A percentile compares a stretch with the other conserved stretches of the same genome.
phyloP scores from a whole-genome alignment of 495 filamentous ascomycete genomes.

The Delitschia confertaspora region DNA sequence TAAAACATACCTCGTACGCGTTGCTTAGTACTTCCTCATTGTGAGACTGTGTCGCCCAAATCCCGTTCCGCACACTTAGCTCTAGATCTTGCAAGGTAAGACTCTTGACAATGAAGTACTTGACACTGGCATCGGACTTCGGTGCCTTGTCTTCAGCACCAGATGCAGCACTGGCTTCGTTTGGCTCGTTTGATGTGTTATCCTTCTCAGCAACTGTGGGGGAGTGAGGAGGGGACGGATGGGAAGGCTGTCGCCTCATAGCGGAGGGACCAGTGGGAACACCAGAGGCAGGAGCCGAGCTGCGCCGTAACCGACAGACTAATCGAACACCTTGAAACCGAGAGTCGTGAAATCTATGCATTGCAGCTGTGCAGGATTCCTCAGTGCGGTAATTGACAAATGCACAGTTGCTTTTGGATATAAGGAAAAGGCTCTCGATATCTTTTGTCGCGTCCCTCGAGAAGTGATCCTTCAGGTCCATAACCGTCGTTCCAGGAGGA shows the following conservation, averaged over 20 bases:
- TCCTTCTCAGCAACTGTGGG: neutral
- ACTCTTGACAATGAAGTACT: slow-evolving; percentile 91
- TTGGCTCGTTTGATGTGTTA: slow-evolving; percentile 23
- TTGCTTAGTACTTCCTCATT: slow-evolving; percentile 79
- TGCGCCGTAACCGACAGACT: slow-evolving; percentile 83
- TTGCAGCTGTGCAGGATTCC: slow-evolving; percentile 61
- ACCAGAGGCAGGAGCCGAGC: slow-evolving; percentile 30
- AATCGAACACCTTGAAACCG: slow-evolving; percentile 78
- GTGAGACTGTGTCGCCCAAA: slow-evolving; percentile 93
- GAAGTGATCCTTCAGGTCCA: slow-evolving; percentile 82
- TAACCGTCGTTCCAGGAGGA: slow-evolving; percentile 67
- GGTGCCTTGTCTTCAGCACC: slow-evolving; percentile 13
- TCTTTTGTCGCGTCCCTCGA: slow-evolving; percentile 68
- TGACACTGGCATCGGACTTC: slow-evolving; percentile 43
- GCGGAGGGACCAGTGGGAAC: slow-evolving; percentile 28
- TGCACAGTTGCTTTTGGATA: slow-evolving; percentile 95
- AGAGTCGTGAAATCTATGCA: slow-evolving; percentile 83
- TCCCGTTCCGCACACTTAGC: slow-evolving; percentile 72
- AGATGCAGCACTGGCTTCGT: slow-evolving; percentile 6
- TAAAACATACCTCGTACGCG: slow-evolving; percentile 66
- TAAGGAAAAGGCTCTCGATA: slow-evolving; percentile 85
- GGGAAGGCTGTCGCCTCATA: slow-evolving; percentile 21
- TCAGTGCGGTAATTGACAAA: slow-evolving; percentile 95
- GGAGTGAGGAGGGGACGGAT: slow-evolving; percentile 12
- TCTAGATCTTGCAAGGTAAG: slow-evolving; percentile 91